Evolutionary conservation across 2,329 filamentous ascomycete species (phyloP).

Genomic region (Epichloe baconii): DNA sequence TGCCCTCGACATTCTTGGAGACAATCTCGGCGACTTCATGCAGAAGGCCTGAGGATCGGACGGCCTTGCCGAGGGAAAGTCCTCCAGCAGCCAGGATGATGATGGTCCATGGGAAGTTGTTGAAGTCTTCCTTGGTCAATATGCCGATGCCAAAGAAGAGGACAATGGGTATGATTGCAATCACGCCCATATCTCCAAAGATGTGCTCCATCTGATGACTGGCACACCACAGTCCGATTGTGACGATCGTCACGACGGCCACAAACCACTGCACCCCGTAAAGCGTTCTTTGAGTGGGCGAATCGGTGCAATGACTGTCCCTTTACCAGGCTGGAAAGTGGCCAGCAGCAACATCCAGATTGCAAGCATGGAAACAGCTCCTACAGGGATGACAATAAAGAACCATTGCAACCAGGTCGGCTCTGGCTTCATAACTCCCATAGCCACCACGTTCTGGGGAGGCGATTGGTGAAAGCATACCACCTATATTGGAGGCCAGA

Average conservation of each 20-base stretch:
- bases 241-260: conserved; percentile 64
- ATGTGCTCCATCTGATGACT: conserved; percentile 76
- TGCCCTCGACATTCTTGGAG: conserved; percentile 56
- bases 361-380: conserved; percentile 71
- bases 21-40: conserved; percentile 76
- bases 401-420: conserved; percentile 96
- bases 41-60: conserved; percentile 82
- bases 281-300: conserved; percentile 81
- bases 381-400: conserved; percentile 87
- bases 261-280: conserved; percentile 87
- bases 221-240: conserved; percentile 85
- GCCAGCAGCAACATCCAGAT: conserved; percentile 82
- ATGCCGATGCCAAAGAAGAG: conserved; percentile 95
- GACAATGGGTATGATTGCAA: conserved; percentile 90
- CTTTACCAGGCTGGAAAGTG: conserved; percentile 73
- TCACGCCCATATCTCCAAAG: conserved; percentile 96
- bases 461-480: conserved; percentile 91
- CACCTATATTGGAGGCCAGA: conserved; percentile 87
- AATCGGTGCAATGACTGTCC: conserved; percentile 84
- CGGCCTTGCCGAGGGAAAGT: conserved; percentile 81
- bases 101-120: conserved; percentile 99
- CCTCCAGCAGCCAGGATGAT: conserved; percentile 95
- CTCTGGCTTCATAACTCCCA: conserved; percentile 86
- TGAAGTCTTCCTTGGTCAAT: conserved; percentile 96
- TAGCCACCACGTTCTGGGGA: conserved; percentile 95